phyloP scores from a whole-genome alignment of 352 stramenopile genomes.

The Hyaloperonospora arabidopsidis region DNA sequence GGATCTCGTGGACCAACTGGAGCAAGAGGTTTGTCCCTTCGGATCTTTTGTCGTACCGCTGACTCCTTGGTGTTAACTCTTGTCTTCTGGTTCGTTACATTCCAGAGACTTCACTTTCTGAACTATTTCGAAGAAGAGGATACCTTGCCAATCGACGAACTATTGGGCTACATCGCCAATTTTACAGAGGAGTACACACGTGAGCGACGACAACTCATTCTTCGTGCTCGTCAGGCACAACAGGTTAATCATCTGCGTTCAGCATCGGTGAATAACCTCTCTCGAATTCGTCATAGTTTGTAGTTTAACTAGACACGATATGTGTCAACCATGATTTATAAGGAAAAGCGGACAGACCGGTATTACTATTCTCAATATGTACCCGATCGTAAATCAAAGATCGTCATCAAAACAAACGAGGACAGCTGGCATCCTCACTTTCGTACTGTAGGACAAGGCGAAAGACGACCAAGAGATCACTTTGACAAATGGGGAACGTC shows the following conservation, averaged over 20 bases:
- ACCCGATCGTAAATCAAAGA: too few species aligned
- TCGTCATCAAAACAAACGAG: too few species aligned
- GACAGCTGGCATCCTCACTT: too few species aligned
- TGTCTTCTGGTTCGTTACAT: neutral
- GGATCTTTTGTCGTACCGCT: neutral
- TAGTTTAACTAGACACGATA: neutral
- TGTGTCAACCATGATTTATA: too few species aligned
- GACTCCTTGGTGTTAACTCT: slow-evolving; percentile 1
- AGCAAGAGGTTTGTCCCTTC: slow-evolving; percentile 32
- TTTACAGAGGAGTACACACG: slow-evolving; percentile 54
- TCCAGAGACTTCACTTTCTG: slow-evolving; percentile 55
- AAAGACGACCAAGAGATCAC: too few species aligned
- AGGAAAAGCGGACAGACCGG: too few species aligned
- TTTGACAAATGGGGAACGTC: slow-evolving; percentile 20
- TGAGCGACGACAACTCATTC: slow-evolving; percentile 17
- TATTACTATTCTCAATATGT: too few species aligned
- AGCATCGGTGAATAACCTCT: too few species aligned
- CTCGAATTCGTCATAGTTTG: too few species aligned
- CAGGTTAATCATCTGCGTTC: too few species aligned
- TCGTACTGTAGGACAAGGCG: too few species aligned
- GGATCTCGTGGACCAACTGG: slow-evolving; percentile 38
- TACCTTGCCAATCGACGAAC: slow-evolving; percentile 50
- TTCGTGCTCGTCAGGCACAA: too few species aligned
- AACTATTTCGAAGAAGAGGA: slow-evolving; percentile 75
- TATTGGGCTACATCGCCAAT: slow-evolving; percentile 53